phyloP scores from a whole-genome alignment of 2,329 filamentous ascomycete genomes.

The Zasmidium cellare region DNA sequence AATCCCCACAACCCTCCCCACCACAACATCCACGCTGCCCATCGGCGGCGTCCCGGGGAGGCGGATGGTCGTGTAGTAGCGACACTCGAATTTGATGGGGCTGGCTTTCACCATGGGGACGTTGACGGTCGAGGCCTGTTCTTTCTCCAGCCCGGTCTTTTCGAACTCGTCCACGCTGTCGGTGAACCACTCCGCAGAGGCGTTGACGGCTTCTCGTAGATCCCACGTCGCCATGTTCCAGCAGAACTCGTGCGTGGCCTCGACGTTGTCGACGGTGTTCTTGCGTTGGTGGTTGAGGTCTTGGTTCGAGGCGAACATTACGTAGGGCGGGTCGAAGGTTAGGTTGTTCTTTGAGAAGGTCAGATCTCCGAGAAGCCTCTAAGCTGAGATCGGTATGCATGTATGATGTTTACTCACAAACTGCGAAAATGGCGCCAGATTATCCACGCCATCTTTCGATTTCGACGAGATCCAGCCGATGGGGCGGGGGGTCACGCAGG shows the following conservation, averaged over 20 bases:
- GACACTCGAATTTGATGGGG: slow-evolving; percentile 62
- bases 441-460: slow-evolving; percentile 49
- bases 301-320: slow-evolving; percentile 63
- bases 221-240: slow-evolving; percentile 62
- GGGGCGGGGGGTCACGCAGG: slow-evolving; percentile 60
- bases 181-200: slow-evolving; percentile 52
- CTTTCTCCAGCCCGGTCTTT: slow-evolving; percentile 51
- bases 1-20: slow-evolving; percentile 58
- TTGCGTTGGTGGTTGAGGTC: slow-evolving; percentile 50
- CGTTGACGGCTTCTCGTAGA: slow-evolving; percentile 57
- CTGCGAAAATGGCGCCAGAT: slow-evolving; percentile 62
- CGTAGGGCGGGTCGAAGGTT: slow-evolving; percentile 62
- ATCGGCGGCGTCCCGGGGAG: slow-evolving; percentile 59
- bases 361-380: too few relatives aligned
- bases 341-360: slow-evolving; percentile 50
- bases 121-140: slow-evolving; percentile 40
- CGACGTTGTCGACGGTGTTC: slow-evolving; percentile 59
- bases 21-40: slow-evolving; percentile 59
- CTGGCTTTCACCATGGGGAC: slow-evolving; percentile 55
- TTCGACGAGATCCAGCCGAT: slow-evolving; percentile 65
- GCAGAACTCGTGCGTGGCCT: slow-evolving; percentile 52
- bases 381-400: too few relatives aligned
- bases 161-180: slow-evolving; percentile 58
- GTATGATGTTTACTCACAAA: slow-evolving; percentile 46
- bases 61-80: slow-evolving; percentile 55